phyloP scores from a whole-genome alignment of 169 alveolate genomes.

The Pseudocohnilembus persalinus region DNA sequence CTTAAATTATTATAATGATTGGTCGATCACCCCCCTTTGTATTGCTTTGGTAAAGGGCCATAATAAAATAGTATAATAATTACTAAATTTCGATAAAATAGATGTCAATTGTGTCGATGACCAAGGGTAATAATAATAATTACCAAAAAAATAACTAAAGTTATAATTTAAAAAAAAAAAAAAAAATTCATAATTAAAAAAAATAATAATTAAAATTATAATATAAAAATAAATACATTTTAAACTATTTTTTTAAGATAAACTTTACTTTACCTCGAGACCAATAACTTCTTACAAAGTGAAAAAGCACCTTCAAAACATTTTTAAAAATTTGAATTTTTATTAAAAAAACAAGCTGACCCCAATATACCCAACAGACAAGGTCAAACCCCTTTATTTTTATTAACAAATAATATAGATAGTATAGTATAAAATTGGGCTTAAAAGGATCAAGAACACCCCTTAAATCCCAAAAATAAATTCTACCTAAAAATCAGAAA shows the following conservation, averaged over 20 bases:
- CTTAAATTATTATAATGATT: slow-evolving; percentile 72
- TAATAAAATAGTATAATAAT: not conserved
- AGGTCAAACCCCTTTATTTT: not conserved
- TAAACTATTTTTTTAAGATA: too few species aligned
- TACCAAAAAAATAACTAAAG: too few species aligned
- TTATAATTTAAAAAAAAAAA: too few species aligned
- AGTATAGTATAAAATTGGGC: not conserved
- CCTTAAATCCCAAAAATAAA: not conserved
- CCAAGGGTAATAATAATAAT: too few species aligned
- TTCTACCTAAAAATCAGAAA: not conserved
- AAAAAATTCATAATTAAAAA: too few species aligned
- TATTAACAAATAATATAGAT: not conserved
- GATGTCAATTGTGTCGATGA: not conserved
- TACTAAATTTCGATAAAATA: not conserved
- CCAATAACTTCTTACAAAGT: not conserved
- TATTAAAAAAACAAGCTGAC: not conserved
- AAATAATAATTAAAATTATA: too few species aligned
- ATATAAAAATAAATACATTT: too few species aligned
- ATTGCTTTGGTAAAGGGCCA: not conserved
- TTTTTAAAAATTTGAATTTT: not conserved
- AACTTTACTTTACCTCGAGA: not conserved
- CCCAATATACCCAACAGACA: not conserved
- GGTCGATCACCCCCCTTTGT: slow-evolving; percentile 37
- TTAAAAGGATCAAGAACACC: not conserved
- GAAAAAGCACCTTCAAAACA: not conserved